Evolutionary conservation across 257 asterid genomes (phyloP), one percentile per base, ranked within the genome.

Genomic region (Gentiana macrophylla): DNA sequence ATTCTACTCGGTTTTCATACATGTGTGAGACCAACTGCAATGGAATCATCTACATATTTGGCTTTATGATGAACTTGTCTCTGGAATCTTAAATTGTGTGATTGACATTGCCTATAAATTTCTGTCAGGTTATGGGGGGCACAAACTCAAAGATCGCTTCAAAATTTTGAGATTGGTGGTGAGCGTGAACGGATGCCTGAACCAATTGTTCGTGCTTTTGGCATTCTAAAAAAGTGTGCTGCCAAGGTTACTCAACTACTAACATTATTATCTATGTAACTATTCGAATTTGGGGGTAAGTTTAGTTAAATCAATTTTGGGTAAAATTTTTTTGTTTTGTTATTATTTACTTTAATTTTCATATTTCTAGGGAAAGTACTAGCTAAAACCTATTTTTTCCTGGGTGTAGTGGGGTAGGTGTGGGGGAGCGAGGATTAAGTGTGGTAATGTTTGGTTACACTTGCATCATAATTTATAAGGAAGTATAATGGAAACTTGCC

Each of bases 101-200:
- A 35, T 32, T 41, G 9, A 0, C 9, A 5, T 10, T 10, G 46
- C 46, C 62, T 24, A 35, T 3, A 50, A 35, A 50, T 51, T 64
- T 52, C 33, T 48, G 50, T 64, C 80, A 92, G 97, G 74, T 76
- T 92, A 75, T 88, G 97, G 95, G 98, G 95, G 47, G 97, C 97
- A 56, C 97, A 92, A 71, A 88, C 97, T 60, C 99, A 92, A 68
- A 77, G 99, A 65, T 92, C 97, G 2, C 69, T 92, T 70, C 90
- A 88, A 71, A 92, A 92, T 78, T 92, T 92, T 71, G 99, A 92
- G 49, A 92, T 92, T 61, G 97, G 99, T 33, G 95, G 97, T 36
- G 89, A 85, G 38, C 90, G 95, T 41, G 99, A 92, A 67, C 77
- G 95, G 68, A 92, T 92, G 97, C 99, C 99, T 5, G 97, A 92